Evolutionary conservation across 1,284 basidiomycete genomes (phyloP).

Genomic region (Lignosus rhinocerotis): DNA sequence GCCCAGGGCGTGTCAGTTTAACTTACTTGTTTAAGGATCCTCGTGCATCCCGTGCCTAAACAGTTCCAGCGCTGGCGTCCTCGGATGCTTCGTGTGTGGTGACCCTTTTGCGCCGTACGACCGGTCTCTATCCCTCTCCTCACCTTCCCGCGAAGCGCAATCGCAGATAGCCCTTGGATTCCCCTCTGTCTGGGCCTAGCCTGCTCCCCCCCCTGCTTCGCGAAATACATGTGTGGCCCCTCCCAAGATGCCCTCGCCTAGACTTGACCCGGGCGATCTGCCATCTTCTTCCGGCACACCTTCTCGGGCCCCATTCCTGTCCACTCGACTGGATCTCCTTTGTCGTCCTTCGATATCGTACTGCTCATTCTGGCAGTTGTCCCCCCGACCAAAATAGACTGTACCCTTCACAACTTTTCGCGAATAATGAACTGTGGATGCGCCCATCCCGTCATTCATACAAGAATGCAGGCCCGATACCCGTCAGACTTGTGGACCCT

Average conservation of each 20-base stretch:
- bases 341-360: background rate
- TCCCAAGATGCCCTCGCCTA: conserved; percentile 4
- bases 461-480: conserved; percentile 13
- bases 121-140: conserved; percentile 13
- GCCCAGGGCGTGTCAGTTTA: background rate
- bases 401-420: conserved; percentile 17
- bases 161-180: conserved; percentile 5
- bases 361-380: conserved; percentile 3
- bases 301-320: conserved; percentile 15
- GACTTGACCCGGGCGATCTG: conserved; percentile 15
- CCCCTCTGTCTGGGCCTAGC: conserved; percentile 17
- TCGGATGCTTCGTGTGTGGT: conserved; percentile 3
- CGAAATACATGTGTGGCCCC: conserved; percentile 7
- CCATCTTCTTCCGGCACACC: conserved; percentile 8
- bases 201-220: conserved; percentile 10
- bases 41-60: background rate
- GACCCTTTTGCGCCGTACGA: conserved; percentile 2
- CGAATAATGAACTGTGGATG: background rate
- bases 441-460: conserved; percentile 8
- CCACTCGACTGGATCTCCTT: conserved; percentile 1
- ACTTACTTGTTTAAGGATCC: background rate
- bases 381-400: conserved; percentile 8
- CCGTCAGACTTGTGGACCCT: conserved; percentile 1
- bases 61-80: background rate
- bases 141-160: conserved; percentile 20